phyloP scores from a whole-genome alignment of 192 early-diverging fungal species.

The Umbelopsis ramanniana region DNA sequence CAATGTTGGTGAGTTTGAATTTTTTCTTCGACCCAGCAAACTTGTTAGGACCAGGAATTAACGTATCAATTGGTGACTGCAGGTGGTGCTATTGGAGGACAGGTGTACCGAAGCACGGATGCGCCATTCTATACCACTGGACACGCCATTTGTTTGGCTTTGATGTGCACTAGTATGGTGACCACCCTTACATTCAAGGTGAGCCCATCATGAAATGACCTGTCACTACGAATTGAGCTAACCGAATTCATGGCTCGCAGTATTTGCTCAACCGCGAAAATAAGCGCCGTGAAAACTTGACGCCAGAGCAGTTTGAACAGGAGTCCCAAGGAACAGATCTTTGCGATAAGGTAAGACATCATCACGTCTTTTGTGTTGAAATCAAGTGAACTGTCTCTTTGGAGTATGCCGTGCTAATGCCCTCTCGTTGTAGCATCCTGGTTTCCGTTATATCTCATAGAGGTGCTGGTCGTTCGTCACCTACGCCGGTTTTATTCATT shows the following conservation, averaged over 20 bases:
- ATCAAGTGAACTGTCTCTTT: too few species aligned
- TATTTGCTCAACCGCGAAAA: constrained; percentile 65
- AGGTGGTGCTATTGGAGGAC: constrained; percentile 68
- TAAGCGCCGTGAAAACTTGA: constrained; percentile 54
- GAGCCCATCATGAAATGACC: not conserved
- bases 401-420: not conserved
- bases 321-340: constrained; percentile 49
- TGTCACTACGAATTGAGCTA: constrained; percentile 3
- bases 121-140: constrained; percentile 56
- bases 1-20: constrained; percentile 56
- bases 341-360: constrained; percentile 45
- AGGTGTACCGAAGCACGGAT: constrained; percentile 70
- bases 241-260: constrained; percentile 49
- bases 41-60: too few species aligned
- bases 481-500: too few species aligned
- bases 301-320: constrained; percentile 47
- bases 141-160: constrained; percentile 50
- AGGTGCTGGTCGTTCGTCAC: not conserved
- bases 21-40: not conserved
- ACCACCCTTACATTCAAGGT: constrained; percentile 12
- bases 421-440: constrained; percentile 30
- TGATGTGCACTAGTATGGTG: constrained; percentile 41
- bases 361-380: too few species aligned
- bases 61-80: not conserved
- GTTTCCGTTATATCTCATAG: constrained; percentile 42